phyloP scores from a whole-genome alignment of 2,329 filamentous ascomycete species.

The Coniosporium tulheliwenetii region DNA sequence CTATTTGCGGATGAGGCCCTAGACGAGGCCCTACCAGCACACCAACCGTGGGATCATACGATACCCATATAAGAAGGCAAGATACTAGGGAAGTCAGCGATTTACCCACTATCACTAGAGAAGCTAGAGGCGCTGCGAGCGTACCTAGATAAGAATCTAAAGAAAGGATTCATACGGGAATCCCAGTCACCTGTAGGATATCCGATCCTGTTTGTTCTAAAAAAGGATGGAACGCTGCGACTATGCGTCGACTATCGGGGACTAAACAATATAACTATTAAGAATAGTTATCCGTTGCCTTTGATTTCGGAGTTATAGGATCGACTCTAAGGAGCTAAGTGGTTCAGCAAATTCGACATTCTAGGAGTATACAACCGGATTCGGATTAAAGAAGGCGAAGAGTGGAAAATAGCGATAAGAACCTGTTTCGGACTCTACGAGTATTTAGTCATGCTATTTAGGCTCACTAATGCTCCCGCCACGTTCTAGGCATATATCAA shows the following conservation, averaged over 20 bases:
- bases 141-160: too few relatives aligned
- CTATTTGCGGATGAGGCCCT: too few relatives aligned
- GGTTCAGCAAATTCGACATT: conserved; percentile 11
- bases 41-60: too few relatives aligned
- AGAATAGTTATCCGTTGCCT: conserved; percentile 12
- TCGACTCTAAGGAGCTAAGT: conserved; percentile 5
- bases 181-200: neutral
- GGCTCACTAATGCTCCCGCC: conserved; percentile 2
- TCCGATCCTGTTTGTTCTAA: conserved; percentile 10
- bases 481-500: conserved; percentile 8
- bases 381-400: conserved; percentile 14
- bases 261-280: conserved; percentile 12
- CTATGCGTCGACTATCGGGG: conserved; percentile 10
- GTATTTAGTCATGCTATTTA: conserved; percentile 17
- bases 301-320: conserved; percentile 9
- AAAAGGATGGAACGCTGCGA: conserved; percentile 7
- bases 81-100: neutral
- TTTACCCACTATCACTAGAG: neutral
- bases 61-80: too few relatives aligned
- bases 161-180: too few relatives aligned
- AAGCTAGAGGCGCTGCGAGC: too few relatives aligned
- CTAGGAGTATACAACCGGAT: conserved; percentile 15
- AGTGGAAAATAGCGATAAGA: conserved; percentile 18
- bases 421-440: conserved; percentile 17
- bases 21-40: too few relatives aligned